Evolutionary conservation across 2,329 filamentous ascomycete genomes (phyloP), one percentile per base, ranked within the genome.

Genomic region (Colletotrichum chlorophyti): DNA sequence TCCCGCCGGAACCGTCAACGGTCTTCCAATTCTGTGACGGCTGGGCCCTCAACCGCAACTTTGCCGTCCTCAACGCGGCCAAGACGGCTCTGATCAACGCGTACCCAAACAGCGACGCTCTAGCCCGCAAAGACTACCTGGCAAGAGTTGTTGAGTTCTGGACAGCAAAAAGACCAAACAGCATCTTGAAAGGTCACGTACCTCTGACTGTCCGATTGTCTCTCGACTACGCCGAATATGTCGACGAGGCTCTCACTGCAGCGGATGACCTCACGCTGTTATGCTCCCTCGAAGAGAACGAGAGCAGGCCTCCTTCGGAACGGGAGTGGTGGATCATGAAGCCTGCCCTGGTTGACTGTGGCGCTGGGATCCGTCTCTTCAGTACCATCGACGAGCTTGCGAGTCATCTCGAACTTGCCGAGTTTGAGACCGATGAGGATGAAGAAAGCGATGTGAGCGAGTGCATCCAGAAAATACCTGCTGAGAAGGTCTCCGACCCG

Each of bases 311-410:
- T 1, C 29, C 68, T 0, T 46, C 47, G 0, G 65, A 74, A 2
- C 64, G 74, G 1, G 68, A 74, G 27, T 76, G 74, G 72, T 76
- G 73, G 74, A 76, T 76, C 21, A 50, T 76, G 4, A 76, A 76
- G 46, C 73, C 73, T 2, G 73, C 74, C 0, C 63, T 76, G 58
- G 68, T 75, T 9, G 74, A 76, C 19, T 75, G 72, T n/a, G 74
- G 73, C 1, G 69, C 72, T 8, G 73, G 73, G 0, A 76, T 76
- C n/a, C 67, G 72, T 0, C 66, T 76, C 8, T 76, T 76, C 53
- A 76, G 73, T 24, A 76, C 73, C 0, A 58, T 70, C 10, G 69
- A 73, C 0, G 73, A 76, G 34, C 63, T 76, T 0, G 72, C 71
- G 2, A 63, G 66, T 21, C 66, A 72, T 9, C 66, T 76, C 0